Evolutionary conservation across 371 early-diverging fungal genomes (phyloP).

Genomic region (Mucor circinelloides): DNA sequence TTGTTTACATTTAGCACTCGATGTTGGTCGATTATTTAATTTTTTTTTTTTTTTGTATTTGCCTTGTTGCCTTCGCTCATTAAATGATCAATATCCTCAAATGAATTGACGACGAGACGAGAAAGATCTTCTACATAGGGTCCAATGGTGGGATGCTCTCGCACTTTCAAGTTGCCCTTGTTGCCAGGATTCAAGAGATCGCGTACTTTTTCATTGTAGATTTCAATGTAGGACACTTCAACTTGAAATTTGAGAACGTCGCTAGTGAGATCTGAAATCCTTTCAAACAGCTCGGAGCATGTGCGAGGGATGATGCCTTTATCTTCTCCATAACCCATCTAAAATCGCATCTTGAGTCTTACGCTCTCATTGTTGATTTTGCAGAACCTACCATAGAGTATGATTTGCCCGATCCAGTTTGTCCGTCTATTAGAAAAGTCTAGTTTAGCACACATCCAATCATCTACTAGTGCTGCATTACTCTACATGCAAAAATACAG

Average conservation of each 20-base stretch:
- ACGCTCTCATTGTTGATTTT: no score
- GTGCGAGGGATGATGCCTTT: slow-evolving; percentile 82
- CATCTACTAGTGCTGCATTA: neutral
- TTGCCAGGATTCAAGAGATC: slow-evolving; percentile 82
- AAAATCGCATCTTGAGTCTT: neutral
- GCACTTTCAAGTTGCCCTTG: slow-evolving; percentile 72
- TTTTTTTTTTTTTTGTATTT: neutral
- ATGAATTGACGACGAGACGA: slow-evolving; percentile 73
- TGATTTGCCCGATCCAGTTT: slow-evolving; percentile 82
- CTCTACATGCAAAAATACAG: slow-evolving; percentile 78
- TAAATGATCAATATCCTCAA: slow-evolving; percentile 69
- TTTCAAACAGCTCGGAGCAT: slow-evolving; percentile 72
- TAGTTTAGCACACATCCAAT: neutral
- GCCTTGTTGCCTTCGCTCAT: slow-evolving; percentile 83
- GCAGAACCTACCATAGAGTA: slow-evolving; percentile 60
- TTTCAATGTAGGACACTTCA: slow-evolving; percentile 81
- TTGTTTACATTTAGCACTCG: slow-evolving; percentile 23
- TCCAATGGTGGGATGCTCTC: slow-evolving; percentile 84
- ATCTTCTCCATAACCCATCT: slow-evolving; percentile 65
- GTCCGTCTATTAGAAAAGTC: slow-evolving; percentile 71
- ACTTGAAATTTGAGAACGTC: slow-evolving; percentile 61
- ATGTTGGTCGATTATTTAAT: neutral
- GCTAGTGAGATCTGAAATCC: slow-evolving; percentile 49
- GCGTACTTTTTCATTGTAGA: slow-evolving; percentile 82
- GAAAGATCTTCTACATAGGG: slow-evolving; percentile 89